Evolutionary conservation across 2,329 filamentous ascomycete genomes (phyloP).

Genomic region (Scleromitrula shiraiana): DNA sequence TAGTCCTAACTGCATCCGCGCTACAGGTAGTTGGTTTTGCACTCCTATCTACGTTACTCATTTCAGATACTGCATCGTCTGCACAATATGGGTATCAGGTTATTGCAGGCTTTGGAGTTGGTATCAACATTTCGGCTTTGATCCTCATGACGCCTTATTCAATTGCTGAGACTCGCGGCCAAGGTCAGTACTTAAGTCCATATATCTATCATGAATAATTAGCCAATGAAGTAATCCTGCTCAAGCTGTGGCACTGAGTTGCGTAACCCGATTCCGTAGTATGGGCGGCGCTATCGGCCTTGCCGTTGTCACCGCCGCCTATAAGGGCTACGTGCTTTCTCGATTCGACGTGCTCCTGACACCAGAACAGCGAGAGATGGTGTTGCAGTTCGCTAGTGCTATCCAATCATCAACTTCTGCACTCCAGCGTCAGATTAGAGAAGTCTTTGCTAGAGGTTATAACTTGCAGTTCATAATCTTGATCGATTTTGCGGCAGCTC

Average conservation of each 20-base stretch:
- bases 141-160: not conserved
- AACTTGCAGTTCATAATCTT: not conserved
- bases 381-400: not conserved
- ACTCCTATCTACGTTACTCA: not conserved
- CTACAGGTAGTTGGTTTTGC: too few relatives aligned
- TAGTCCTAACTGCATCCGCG: not conserved
- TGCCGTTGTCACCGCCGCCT: not conserved
- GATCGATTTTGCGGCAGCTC: not conserved
- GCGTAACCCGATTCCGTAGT: not conserved
- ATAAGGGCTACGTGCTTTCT: not conserved
- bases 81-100: not conserved
- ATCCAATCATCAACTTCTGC: not conserved
- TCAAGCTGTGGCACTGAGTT: not conserved
- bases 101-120: not conserved
- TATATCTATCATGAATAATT: not conserved
- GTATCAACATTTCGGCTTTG: too few relatives aligned
- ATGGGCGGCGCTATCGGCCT: conserved; percentile 3
- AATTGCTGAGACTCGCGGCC: not conserved
- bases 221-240: too few relatives aligned
- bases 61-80: not conserved
- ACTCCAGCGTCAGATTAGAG: not conserved
- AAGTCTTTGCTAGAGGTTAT: not conserved
- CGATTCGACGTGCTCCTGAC: not conserved
- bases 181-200: not conserved
- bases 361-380: not conserved